Evolutionary conservation across 208 protist genomes (phyloP).

Genomic region (Crithidia sp.): DNA sequence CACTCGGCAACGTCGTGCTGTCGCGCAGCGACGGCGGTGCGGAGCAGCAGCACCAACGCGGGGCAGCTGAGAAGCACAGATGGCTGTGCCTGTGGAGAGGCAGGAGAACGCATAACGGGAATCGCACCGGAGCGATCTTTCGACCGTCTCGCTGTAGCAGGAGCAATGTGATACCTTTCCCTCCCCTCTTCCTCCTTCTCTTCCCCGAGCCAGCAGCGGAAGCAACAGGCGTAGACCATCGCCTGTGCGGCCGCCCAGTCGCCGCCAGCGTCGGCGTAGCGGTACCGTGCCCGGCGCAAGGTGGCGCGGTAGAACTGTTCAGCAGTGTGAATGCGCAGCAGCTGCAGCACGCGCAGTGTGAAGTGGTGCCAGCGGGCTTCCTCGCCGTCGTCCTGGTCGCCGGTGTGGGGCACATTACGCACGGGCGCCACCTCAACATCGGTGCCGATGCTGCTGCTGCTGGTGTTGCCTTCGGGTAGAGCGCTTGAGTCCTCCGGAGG

Average conservation of each 20-base stretch:
- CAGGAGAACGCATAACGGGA: not conserved
- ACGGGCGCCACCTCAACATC: too few relatives aligned
- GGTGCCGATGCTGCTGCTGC: too few relatives aligned
- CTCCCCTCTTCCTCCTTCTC: not conserved
- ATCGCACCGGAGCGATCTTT: not conserved
- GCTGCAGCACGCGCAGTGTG: conserved; percentile 9
- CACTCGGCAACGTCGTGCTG: conserved; percentile 40
- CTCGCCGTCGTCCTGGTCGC: not conserved
- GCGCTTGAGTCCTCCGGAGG: too few relatives aligned
- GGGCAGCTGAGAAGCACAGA: conserved; percentile 13
- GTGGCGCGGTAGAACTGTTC: conserved; percentile 8
- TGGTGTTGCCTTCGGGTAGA: too few relatives aligned
- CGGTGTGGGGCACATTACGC: too few relatives aligned
- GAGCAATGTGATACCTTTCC: not conserved
- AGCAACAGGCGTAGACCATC: conserved; percentile 23
- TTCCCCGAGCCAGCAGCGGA: conserved; percentile 22
- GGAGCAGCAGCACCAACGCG: conserved; percentile 29
- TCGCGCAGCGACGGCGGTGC: conserved; percentile 25
- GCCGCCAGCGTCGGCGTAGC: conserved; percentile 18
- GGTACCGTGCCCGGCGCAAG: conserved; percentile 21
- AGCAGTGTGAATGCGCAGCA: conserved; percentile 11
- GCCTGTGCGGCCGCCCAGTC: conserved; percentile 29
- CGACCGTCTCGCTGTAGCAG: not conserved
- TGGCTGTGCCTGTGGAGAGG: not conserved
- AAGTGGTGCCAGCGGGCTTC: conserved; percentile 13